Base-by-base conservation (phyloP, 352 stramenopile species). In the Pythium sp. region DNA sequence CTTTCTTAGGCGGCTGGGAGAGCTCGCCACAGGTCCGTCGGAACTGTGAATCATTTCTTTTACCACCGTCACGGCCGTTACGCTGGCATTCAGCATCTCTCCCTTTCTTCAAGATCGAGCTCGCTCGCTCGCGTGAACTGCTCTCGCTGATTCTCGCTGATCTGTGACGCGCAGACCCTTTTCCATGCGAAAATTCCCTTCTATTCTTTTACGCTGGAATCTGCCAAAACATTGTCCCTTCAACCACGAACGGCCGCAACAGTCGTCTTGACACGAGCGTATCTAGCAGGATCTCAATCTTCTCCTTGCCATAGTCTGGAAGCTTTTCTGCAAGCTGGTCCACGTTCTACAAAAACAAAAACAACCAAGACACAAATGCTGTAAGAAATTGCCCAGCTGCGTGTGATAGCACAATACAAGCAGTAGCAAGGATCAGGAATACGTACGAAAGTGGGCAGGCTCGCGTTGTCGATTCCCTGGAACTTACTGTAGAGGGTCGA, bases 161-260 rank as follows among this genome's bases (percentile, higher is more conserved):
- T 41, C 41, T 34, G 41, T 49, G 43, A 49, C 15, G 43, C 43
- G 18, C 43, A 47, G 14, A 49, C 43, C 11, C n/a, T 41, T 32
- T 53, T 28, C 12, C 12, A 5, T 46, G 24, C 26, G 7, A 65
- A 22, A 24, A 24, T 20, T 47, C 30, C 22, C 51, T 11, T 64
- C 24, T 9, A 58, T 26, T 56, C 18, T 18, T 34, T 59, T 78
- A 85, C n/a, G 74, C 56, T 32, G 79, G 72, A 8, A 82, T 71
- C 73, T 95, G 86, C 87, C 87, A 95, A 65, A 91, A 94, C 85
- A 95, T 93, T 28, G 80, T 89, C 43, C 87, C 87, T 80, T 92
- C 86, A 12, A 95, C 84, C 7, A 87, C 85, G 69, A 95, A 95
- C 38, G 87, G 86, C 32, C 87, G 87, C 61, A 95, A 67, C 2